Evolutionary conservation across 192 early-diverging fungal genomes (phyloP).

Genomic region (Allomyces javanicus): DNA sequence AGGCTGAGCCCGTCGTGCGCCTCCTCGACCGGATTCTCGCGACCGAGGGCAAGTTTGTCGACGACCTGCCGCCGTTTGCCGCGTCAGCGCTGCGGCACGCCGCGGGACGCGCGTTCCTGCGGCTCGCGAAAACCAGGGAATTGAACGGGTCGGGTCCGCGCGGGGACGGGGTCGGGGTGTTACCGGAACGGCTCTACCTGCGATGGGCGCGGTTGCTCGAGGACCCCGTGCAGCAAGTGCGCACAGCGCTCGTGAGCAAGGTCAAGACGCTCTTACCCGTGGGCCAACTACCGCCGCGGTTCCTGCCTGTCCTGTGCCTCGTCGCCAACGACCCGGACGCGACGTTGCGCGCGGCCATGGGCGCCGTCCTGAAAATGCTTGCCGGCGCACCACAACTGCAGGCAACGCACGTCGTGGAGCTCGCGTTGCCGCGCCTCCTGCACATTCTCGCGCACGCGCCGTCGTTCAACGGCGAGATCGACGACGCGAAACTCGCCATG

Average conservation of each 20-base stretch:
- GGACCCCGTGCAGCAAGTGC: neutral
- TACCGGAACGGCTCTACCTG: neutral
- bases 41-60: neutral
- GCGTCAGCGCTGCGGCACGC: neutral
- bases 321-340: neutral
- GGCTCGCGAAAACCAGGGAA: neutral
- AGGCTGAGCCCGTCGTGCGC: neutral
- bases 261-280: neutral
- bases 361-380: too few relatives aligned
- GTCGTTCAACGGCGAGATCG: too few relatives aligned
- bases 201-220: neutral
- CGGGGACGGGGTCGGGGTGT: too few relatives aligned
- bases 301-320: neutral
- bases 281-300: neutral
- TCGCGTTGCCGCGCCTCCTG: neutral
- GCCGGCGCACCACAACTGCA: too few relatives aligned
- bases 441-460: neutral
- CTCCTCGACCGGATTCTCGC: neutral
- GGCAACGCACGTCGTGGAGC: neutral
- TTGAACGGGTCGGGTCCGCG: neutral
- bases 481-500: too few relatives aligned
- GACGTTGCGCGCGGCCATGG: too few relatives aligned
- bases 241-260: neutral
- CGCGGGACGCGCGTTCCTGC: neutral
- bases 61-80: neutral